phyloP scores from a whole-genome alignment of 2,329 filamentous ascomycete species.

The Alternaria sp. region DNA sequence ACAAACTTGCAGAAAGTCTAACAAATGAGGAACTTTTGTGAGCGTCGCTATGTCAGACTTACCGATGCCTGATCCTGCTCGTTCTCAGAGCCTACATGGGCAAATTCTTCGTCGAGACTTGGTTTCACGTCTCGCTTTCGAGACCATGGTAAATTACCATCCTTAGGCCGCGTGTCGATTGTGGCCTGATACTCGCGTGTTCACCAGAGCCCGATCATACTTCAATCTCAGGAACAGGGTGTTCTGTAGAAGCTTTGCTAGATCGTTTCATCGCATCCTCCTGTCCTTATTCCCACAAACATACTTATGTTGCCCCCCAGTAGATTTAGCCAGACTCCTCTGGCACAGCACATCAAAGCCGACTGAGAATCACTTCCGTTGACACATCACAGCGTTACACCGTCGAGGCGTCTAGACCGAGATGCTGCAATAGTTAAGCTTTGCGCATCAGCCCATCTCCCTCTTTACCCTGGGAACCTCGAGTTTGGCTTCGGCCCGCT shows the following conservation, averaged over 20 bases:
- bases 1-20: background rate
- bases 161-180: background rate
- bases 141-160: background rate
- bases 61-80: background rate
- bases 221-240: background rate
- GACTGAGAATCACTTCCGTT: background rate
- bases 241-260: background rate
- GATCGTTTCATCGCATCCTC: no score
- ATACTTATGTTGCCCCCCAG: no score
- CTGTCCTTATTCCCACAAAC: background rate
- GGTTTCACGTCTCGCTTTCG: background rate
- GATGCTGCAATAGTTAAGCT: background rate
- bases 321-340: no score
- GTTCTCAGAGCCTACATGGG: no score
- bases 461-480: background rate
- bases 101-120: background rate
- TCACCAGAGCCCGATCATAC: background rate
- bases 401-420: no score
- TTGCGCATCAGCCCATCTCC: background rate
- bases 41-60: background rate
- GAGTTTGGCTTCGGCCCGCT: background rate
- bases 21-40: background rate
- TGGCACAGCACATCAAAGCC: no score
- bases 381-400: background rate
- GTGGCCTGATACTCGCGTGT: background rate